phyloP scores from a whole-genome alignment of 495 filamentous ascomycete genomes.

The Neurospora sp. region DNA sequence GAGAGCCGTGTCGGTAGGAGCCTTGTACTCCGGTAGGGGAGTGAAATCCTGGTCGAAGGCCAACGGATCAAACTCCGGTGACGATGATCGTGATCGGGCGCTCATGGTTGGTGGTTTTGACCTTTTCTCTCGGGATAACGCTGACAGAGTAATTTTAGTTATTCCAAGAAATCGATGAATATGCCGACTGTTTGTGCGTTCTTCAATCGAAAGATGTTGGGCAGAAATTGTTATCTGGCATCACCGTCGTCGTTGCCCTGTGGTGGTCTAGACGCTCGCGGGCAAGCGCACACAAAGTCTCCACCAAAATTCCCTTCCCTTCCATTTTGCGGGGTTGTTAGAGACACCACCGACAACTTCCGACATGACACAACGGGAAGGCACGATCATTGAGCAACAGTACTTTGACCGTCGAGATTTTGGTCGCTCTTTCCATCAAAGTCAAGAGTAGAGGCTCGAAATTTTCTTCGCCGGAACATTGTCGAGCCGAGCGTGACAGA shows the following conservation, averaged over 20 bases:
- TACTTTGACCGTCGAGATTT: not conserved
- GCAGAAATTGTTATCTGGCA: not conserved
- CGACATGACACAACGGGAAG: not conserved
- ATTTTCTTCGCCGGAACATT: not conserved
- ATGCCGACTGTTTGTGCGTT: not conserved
- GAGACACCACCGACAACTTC: not conserved
- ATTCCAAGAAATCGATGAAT: not conserved
- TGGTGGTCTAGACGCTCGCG: not conserved
- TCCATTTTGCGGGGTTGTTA: not conserved
- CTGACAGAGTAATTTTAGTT: not conserved
- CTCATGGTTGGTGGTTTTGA: not conserved
- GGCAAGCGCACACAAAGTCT: not conserved
- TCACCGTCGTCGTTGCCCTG: not conserved
- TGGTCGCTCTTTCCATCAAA: not conserved
- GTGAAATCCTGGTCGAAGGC: constrained; percentile 57
- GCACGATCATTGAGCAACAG: not conserved
- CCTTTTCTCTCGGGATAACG: not conserved
- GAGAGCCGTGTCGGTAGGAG: constrained; percentile 51
- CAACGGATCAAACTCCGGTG: constrained; percentile 37
- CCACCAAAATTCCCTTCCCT: not conserved
- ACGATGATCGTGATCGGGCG: constrained; percentile 13
- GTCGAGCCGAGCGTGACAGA: not conserved
- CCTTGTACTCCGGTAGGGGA: constrained; percentile 52
- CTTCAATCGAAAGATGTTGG: not conserved
- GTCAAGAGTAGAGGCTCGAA: not conserved